Base-by-base conservation (phyloP, 176 grass and related monocot species). In the Phoenix dactylifera region DNA sequence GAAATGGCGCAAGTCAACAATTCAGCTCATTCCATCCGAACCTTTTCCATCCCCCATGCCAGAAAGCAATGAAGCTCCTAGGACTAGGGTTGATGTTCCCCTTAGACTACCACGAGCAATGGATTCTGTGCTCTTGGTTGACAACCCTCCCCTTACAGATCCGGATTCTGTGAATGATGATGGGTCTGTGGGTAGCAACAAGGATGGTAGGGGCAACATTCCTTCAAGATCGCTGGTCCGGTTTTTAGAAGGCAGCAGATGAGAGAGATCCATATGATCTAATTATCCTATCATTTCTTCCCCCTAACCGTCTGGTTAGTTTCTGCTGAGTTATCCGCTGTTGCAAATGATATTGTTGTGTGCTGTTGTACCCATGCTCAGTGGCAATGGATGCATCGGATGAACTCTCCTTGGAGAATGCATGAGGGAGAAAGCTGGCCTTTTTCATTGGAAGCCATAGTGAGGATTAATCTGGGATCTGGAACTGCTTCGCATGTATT, bases 31-130 rank as follows among this genome's bases (percentile, higher is more conserved):
- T 67, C 59, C 86, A 16, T 58, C 69, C 16, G 51, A 25, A 16
- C 57, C 78, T 72, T 68, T 54, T 26, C 69, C 63, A 1, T 68
- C 77, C 5, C 24, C 62, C 3, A 57, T 49, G 3, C 50, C 65
- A 39, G 77, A 72, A 58, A 76, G 52, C 57, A 83, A 35, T 9
- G 76, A 83, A 16, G 58, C 48, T 24, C 75, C 72, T 3, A 75
- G 60, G 44, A 68, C 22, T 22, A 67, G 66, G 60, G 51, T 62
- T 4, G 77, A 88, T 57, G 77, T 92, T 39, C 67, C 79, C 22
- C 72, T 91, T 10, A 87, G 85, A 67, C 69, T 97, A 55, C 87
- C 93, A n/a, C 76, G 87, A 55, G 87, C 87, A 29, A 91, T 97
- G 83, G 80, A 83, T 10, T 84, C 79, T 1, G 16, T 57, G 2